These are phyloP conservation scores for Francoa sonchifolia DNA, from an alignment of 441 rosid species.

Conservation along the genomic window DNA sequence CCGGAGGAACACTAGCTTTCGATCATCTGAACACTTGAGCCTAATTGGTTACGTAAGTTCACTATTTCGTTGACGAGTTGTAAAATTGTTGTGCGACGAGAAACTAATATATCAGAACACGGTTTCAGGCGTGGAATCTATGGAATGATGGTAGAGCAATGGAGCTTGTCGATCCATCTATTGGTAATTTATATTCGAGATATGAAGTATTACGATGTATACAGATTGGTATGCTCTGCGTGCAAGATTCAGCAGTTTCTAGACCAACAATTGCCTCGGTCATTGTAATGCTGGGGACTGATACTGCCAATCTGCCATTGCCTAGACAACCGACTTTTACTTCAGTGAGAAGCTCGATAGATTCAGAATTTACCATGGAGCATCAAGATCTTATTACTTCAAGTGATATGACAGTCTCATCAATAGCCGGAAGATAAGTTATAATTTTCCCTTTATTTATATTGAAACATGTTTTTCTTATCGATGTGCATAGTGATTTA, in stretches of 20 bases:
- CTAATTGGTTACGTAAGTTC: constrained; percentile 58
- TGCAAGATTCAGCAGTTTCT: constrained; percentile 20
- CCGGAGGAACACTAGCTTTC: constrained; percentile 60
- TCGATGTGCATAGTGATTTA: no score
- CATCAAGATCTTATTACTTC: constrained; percentile 15
- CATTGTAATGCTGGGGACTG: constrained; percentile 23
- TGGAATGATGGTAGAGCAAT: constrained; percentile 24
- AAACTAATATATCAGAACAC: background rate
- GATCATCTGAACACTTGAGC: constrained; percentile 32
- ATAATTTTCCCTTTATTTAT: constrained; percentile 1
- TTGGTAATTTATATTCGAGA: constrained; percentile 11
- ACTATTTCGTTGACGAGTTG: background rate
- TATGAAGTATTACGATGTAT: constrained; percentile 24
- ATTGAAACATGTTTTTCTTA: no score
- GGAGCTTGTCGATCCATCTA: constrained; percentile 24
- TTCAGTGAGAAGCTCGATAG: constrained; percentile 11
- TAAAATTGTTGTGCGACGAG: background rate
- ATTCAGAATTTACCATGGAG: constrained; percentile 8
- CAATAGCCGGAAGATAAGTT: constrained; percentile 19
- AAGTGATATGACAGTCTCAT: constrained; percentile 19
- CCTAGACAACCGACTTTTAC: constrained; percentile 24
- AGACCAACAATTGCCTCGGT: constrained; percentile 28
- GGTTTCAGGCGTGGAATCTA: constrained; percentile 28
- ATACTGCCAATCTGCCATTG: constrained; percentile 12
- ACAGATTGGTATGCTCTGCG: constrained; percentile 31